Evolutionary conservation across 2,329 filamentous ascomycete species (phyloP).

Genomic region (Aspergillus neoniger): DNA sequence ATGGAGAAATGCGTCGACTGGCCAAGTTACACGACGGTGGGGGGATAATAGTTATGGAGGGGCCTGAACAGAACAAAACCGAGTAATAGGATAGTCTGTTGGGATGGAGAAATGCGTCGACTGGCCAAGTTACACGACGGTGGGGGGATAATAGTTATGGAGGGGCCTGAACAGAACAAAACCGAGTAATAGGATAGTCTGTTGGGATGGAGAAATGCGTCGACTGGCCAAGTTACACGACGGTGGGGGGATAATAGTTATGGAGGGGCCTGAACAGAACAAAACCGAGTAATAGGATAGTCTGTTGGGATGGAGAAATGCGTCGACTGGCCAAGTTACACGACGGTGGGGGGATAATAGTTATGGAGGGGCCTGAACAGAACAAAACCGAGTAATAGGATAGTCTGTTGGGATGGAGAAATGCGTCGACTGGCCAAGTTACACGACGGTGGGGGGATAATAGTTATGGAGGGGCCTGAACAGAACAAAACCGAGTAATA

Average conservation of each 20-base stretch:
- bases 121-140: not conserved
- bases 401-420: no score
- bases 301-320: not conserved
- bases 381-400: not conserved
- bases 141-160: not conserved
- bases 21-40: not conserved
- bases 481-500: not conserved
- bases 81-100: not conserved
- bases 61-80: not conserved
- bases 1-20: not conserved
- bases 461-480: not conserved
- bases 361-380: not conserved
- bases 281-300: not conserved
- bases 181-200: not conserved
- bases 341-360: not conserved
- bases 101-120: not conserved
- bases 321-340: not conserved
- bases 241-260: not conserved
- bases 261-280: not conserved
- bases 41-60: not conserved
- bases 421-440: not conserved
- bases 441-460: not conserved
- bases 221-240: not conserved
- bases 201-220: not conserved
- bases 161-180: not conserved